Conservation (phyloP, 2,329 filamentous ascomycete species). For the Colletotrichum viniferum region DNA sequence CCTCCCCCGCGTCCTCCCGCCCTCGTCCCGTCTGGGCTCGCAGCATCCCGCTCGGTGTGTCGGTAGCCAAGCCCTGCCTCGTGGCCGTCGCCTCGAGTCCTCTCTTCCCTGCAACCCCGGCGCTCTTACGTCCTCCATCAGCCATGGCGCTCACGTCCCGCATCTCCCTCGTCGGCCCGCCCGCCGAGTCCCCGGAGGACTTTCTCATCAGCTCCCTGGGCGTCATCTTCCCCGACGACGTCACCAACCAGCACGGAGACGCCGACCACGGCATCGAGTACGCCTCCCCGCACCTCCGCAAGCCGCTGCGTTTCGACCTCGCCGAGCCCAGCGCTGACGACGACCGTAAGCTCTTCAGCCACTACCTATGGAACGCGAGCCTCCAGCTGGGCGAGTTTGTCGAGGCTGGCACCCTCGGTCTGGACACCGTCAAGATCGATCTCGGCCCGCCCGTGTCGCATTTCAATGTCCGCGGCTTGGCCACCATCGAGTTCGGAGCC, state of each 20-base stretch:
- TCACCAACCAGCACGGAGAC: slow-evolving; percentile 70
- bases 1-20: background rate
- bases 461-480: slow-evolving; percentile 55
- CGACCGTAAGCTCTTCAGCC: slow-evolving; percentile 67
- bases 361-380: slow-evolving; percentile 75
- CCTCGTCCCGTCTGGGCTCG: background rate
- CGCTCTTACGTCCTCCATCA: background rate
- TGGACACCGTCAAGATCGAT: slow-evolving; percentile 7
- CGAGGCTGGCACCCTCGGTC: slow-evolving; percentile 49
- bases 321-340: slow-evolving; percentile 54
- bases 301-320: slow-evolving; percentile 48
- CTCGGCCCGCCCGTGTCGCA: slow-evolving; percentile 18
- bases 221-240: slow-evolving; percentile 71
- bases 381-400: slow-evolving; percentile 60
- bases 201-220: slow-evolving; percentile 63
- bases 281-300: slow-evolving; percentile 54
- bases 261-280: slow-evolving; percentile 63
- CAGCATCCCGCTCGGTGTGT: background rate
- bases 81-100: background rate
- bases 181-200: slow-evolving; percentile 57
- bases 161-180: slow-evolving; percentile 43
- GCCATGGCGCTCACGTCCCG: slow-evolving; percentile 51
- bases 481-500: slow-evolving; percentile 69
- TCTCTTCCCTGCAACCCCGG: background rate
- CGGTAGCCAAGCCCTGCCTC: background rate